Base-by-base conservation (phyloP, 257 asterid species). In the Solanum ahanhuiri region DNA sequence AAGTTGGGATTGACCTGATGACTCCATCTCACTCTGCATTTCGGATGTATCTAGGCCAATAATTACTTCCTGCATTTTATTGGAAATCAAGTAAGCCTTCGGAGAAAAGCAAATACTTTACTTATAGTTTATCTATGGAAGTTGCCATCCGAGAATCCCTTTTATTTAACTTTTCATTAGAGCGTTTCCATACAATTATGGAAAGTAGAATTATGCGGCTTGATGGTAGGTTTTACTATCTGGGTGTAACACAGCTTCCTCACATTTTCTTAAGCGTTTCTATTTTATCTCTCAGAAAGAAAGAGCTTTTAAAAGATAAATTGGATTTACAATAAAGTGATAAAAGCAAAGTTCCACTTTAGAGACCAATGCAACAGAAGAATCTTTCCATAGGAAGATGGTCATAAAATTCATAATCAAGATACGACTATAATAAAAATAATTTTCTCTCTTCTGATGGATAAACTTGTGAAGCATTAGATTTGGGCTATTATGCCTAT, bases 11-110 rank as follows among this genome's bases (percentile, higher is more conserved):
- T 91, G 93, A 89, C 94, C 93, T 84, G 94, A 84, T 83, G 94
- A 92, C 90, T 93, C 98, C 90, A 97, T 89, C 91, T 97, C 98
- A 85, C 92, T 89, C 35, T 95, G 39, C 95, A 97, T 90, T 91
- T 95, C 98, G 48, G 96, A 90, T 15, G 98, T 92, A 93, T 93
- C 98, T 90, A 97, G 90, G 60, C 98, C 99, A 85, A 97, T 88
- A 83, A 95, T 94, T 89, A 95, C 96, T 94, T 97, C 98, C 99
- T 97, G 95, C 98, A 94, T 85, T 76, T 76, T 39, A 73, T 79
- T 79, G 66, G 66, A 79, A 79, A 45, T 28, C 23, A 79, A 79
- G 66, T 45, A 45, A 45, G 66, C 66, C 41, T 79, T 45, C 6
- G 9, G 39, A 25, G 35, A 28, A 23, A 79, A 45, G 66, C 23